A percentile compares a stretch with the other conserved stretches of the same genome.
These are phyloP conservation scores for Emericellopsis terricola DNA, from an alignment of 495 filamentous ascomycete genomes.

Conservation along the genomic window DNA sequence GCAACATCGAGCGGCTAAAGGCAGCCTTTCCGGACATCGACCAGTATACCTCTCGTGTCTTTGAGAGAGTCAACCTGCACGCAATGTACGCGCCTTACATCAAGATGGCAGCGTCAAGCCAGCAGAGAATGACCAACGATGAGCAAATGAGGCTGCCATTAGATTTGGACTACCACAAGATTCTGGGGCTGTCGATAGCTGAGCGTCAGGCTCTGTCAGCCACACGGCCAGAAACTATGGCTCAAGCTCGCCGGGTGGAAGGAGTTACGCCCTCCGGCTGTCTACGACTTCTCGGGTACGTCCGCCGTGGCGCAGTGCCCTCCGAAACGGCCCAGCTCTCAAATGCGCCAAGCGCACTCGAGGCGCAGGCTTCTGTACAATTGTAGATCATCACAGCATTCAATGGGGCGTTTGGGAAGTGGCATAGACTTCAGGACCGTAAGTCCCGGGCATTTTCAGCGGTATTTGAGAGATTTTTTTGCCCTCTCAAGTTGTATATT, in stretches of 20 bases:
- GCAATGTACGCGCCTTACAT: slow-evolving; percentile 75
- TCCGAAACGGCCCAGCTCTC: too few species aligned
- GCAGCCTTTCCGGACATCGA: slow-evolving; percentile 30
- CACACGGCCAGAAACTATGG: slow-evolving; percentile 63
- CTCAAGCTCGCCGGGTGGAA: slow-evolving; percentile 77
- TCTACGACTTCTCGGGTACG: slow-evolving; percentile 35
- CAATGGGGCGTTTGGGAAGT: too few species aligned
- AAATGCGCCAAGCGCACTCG: too few species aligned
- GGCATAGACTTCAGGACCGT: too few species aligned
- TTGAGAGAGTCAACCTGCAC: slow-evolving; percentile 57
- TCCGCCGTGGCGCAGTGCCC: slow-evolving; percentile 9
- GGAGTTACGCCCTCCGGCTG: slow-evolving; percentile 49
- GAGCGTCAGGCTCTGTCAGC: slow-evolving; percentile 52
- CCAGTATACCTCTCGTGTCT: slow-evolving; percentile 34
- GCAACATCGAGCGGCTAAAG: slow-evolving; percentile 35
- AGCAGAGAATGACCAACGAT: slow-evolving; percentile 50
- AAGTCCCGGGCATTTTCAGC: not conserved
- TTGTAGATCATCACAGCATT: too few species aligned
- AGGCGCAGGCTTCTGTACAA: too few species aligned
- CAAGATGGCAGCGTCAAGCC: slow-evolving; percentile 42
- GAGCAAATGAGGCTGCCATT: slow-evolving; percentile 55
- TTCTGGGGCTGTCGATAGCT: slow-evolving; percentile 59
- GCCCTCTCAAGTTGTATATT: too few species aligned
- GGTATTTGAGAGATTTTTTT: not conserved
- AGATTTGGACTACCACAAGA: slow-evolving; percentile 56